These are phyloP conservation scores for Apiotrichum sp. DNA, from an alignment of 1,284 basidiomycete species.

Conservation along the genomic window DNA sequence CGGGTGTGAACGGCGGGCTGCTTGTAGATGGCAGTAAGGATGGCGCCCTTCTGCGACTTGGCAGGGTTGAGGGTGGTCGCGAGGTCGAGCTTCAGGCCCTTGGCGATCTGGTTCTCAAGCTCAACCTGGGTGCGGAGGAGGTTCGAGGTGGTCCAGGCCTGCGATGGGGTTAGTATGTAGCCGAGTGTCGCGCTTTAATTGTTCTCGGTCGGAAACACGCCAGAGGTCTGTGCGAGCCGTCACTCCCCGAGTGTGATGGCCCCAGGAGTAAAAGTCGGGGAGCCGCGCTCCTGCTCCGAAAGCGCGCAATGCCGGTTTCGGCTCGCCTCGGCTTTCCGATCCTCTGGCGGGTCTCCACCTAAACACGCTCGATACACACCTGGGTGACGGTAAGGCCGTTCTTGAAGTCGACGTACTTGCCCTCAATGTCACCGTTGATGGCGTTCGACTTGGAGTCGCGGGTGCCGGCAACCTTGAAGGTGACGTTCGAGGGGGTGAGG, in stretches of 20 bases:
- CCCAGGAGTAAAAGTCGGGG: no score
- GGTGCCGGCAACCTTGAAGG: conserved; percentile 78
- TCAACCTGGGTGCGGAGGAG: conserved; percentile 82
- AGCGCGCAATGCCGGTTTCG: no score
- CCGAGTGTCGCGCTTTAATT: neutral
- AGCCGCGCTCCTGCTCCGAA: no score
- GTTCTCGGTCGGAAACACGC: neutral
- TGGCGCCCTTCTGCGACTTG: conserved; percentile 66
- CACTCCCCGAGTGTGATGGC: no score
- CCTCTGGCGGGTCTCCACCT: no score
- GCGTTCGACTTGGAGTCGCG: conserved; percentile 65
- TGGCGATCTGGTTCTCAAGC: conserved; percentile 95
- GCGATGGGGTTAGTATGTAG: conserved; percentile 6
- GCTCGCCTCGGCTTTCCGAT: no score
- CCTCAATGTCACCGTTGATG: conserved; percentile 83
- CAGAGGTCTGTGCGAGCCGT: neutral
- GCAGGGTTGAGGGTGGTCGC: conserved; percentile 75
- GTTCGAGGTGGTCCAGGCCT: conserved; percentile 90
- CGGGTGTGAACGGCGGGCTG: conserved; percentile 93
- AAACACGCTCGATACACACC: conserved; percentile 29
- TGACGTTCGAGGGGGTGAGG: conserved; percentile 78
- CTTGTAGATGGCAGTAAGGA: conserved; percentile 83
- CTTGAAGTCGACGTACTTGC: conserved; percentile 79
- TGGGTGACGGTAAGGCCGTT: conserved; percentile 87
- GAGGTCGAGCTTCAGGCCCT: conserved; percentile 94